These are phyloP conservation scores for Bertia moriformis DNA, from an alignment of 2,329 filamentous ascomycete genomes.

Conservation along the genomic window DNA sequence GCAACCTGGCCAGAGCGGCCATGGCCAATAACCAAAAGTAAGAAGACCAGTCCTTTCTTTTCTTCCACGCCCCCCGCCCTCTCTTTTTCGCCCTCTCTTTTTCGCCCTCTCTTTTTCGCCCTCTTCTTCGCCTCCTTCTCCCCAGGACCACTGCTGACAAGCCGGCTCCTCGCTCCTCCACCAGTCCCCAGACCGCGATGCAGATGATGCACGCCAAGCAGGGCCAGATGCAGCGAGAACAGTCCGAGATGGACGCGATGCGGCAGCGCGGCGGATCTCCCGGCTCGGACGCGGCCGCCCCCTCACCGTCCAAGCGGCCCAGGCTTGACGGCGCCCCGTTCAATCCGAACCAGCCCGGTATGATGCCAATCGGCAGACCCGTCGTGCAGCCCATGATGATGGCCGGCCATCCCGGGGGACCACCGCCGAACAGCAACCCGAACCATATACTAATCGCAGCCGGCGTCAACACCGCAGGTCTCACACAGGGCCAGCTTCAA, in stretches of 20 bases:
- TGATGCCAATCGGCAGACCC: constrained; percentile 65
- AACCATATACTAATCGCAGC: constrained; percentile 50
- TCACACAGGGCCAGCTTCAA: constrained; percentile 66
- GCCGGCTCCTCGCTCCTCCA: background rate
- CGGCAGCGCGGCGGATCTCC: constrained; percentile 71
- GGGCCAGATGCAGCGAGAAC: constrained; percentile 59
- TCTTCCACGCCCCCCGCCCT: background rate
- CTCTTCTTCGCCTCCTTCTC: background rate
- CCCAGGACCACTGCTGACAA: too few species aligned
- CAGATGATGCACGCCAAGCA: constrained; percentile 51
- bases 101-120: too few species aligned
- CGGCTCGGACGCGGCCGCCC: constrained; percentile 63
- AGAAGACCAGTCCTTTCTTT: constrained; percentile 32
- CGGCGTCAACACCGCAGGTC: constrained; percentile 60
- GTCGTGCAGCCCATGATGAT: constrained; percentile 50
- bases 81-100: too few species aligned
- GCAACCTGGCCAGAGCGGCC: constrained; percentile 54
- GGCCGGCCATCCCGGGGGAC: constrained; percentile 48
- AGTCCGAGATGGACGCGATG: constrained; percentile 73
- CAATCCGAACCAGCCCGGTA: constrained; percentile 53
- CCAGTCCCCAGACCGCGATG: background rate
- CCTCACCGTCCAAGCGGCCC: constrained; percentile 80
- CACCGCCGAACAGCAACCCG: constrained; percentile 34
- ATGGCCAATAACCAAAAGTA: constrained; percentile 66
- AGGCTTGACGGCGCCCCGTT: constrained; percentile 59